These are phyloP conservation scores for Naumovozyma baii DNA, from an alignment of 805 yeast genomes.

Conservation along the genomic window DNA sequence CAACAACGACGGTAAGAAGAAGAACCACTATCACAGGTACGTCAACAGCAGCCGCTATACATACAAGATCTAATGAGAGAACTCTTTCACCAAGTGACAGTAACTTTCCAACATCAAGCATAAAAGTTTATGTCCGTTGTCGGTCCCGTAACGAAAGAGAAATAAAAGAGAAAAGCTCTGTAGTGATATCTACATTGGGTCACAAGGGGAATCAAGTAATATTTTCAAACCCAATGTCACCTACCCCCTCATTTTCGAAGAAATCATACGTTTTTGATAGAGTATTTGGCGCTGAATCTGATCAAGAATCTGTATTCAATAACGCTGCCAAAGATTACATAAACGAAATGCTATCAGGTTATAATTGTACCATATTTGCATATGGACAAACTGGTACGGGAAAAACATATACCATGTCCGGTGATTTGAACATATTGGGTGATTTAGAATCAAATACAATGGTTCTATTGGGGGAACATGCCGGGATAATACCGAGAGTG, in stretches of 20 bases:
- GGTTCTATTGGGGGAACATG: constrained; percentile 33
- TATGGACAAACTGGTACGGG: constrained; percentile 90
- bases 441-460: constrained; percentile 19
- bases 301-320: constrained; percentile 57
- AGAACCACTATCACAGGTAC: background rate
- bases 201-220: constrained; percentile 38
- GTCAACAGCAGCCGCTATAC: constrained; percentile 9
- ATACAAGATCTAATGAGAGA: no score
- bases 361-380: constrained; percentile 71
- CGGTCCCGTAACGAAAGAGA: constrained; percentile 48
- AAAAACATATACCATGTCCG: constrained; percentile 67
- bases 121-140: constrained; percentile 49
- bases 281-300: constrained; percentile 74
- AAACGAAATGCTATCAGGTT: constrained; percentile 59
- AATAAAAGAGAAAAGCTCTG: constrained; percentile 44
- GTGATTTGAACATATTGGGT: constrained; percentile 44
- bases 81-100: no score
- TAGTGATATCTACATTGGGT: constrained; percentile 43
- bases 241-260: constrained; percentile 15
- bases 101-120: constrained; percentile 31
- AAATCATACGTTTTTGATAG: constrained; percentile 64
- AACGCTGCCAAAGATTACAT: constrained; percentile 50
- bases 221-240: constrained; percentile 25
- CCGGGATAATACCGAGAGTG: constrained; percentile 58
- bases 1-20: background rate